Evolutionary conservation across 2,329 filamentous ascomycete genomes (phyloP), one percentile per base, ranked within the genome.

Genomic region (Immersiporthe knoxdaviesiana): DNA sequence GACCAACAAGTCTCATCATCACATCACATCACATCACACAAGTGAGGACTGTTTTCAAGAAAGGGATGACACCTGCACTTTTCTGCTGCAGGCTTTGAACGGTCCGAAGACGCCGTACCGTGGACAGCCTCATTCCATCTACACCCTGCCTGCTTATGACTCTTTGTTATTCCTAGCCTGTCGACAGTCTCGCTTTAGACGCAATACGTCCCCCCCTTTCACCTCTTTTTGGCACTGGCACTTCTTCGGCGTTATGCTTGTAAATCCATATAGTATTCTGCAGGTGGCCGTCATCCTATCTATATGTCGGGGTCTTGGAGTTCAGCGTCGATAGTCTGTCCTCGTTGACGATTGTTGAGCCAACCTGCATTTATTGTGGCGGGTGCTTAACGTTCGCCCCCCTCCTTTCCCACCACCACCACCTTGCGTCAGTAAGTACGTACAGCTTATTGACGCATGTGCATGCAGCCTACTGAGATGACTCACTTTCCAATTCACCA

Each of bases 81-180:
- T 39, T 4, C 35, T 4, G 5, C 56, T 58, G 68, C 68, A 62
- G 44, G 54, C 64, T 35, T 16, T 63, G 61, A 16, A 54, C 63
- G 35, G 32, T 27, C 60, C 56, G 30, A 39, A 47, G 61, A 63
- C 30, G 59, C 4, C 27, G 37, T 21, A 69, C 4, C 59, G 58
- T 47, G 41, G 60, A 47, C 60, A 63, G 67, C 67, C 69, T 69
- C 69, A 64, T 63, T 63, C 16, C 27, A 67, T 60, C 18, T 27
- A 39, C 39, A 14, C 10, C 52, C 60, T 70, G 32, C 52, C 60
- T 70, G 32, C 35, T 35, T 54, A 21, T 67, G 68, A 70, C 47
- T 70, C 68, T 66, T 66, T 60, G 39, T 50, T 60, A 27, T 66
- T 66, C 44, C 14, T 62, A 54, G 58, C 44, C 41, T 37, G 44